These are phyloP conservation scores for Amanita inopinata DNA, from an alignment of 768 basidiomycete genomes.

Conservation along the genomic window DNA sequence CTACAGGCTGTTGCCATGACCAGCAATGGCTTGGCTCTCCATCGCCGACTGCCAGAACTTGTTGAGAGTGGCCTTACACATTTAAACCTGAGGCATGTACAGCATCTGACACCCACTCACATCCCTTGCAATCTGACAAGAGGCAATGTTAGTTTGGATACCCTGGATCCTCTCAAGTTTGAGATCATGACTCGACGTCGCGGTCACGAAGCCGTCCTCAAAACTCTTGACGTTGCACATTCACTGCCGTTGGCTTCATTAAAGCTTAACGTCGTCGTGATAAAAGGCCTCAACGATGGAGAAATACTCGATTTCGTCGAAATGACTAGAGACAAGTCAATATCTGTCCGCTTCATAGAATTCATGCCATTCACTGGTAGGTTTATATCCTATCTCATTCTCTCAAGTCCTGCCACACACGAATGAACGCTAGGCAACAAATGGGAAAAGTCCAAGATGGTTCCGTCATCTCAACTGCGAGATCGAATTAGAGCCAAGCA, in stretches of 20 bases:
- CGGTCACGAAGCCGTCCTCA: slow-evolving; percentile 70
- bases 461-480: slow-evolving; percentile 62
- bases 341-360: slow-evolving; percentile 83
- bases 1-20: slow-evolving; percentile 79
- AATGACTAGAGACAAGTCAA: slow-evolving; percentile 49
- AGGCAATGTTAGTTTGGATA: slow-evolving; percentile 52
- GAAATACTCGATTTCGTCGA: slow-evolving; percentile 75
- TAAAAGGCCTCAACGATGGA: slow-evolving; percentile 73
- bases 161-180: slow-evolving; percentile 79
- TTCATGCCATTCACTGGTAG: slow-evolving; percentile 90
- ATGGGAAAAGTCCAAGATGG: slow-evolving; percentile 78
- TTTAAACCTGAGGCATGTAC: slow-evolving; percentile 48
- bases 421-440: slow-evolving; percentile 58
- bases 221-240: slow-evolving; percentile 55
- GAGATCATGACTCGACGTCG: slow-evolving; percentile 76
- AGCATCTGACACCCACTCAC: not conserved
- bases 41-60: slow-evolving; percentile 60
- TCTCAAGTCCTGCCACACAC: slow-evolving; percentile 1
- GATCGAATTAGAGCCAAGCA: slow-evolving; percentile 36
- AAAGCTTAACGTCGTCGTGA: slow-evolving; percentile 80
- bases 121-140: not conserved
- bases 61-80: slow-evolving; percentile 70
- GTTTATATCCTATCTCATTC: slow-evolving; percentile 1
- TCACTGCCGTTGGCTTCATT: slow-evolving; percentile 43
- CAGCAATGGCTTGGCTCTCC: slow-evolving; percentile 70